Conservation (phyloP, 805 yeast species). For the Groenewaldozyma tartarivorans region DNA sequence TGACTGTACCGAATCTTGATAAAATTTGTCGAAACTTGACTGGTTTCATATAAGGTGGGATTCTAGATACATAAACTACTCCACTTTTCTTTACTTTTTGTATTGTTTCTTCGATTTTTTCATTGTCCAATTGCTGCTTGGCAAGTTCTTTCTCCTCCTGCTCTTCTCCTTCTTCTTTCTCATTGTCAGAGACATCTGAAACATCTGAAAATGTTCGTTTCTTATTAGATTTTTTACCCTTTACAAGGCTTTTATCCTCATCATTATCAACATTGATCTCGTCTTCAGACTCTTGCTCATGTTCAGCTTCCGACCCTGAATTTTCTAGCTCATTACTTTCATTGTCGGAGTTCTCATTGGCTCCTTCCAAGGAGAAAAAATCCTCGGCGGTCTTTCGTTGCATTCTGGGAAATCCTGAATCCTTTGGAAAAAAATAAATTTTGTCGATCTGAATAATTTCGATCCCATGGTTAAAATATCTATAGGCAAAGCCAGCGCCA, state of each 20-base stretch:
- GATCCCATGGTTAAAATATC: no score
- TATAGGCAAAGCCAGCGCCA: no score
- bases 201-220: slow-evolving; percentile 4
- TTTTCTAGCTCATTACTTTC: neutral
- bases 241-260: slow-evolving; percentile 3
- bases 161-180: slow-evolving; percentile 12
- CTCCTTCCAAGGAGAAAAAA: slow-evolving; percentile 2
- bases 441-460: no score
- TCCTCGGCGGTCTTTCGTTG: slow-evolving; percentile 4
- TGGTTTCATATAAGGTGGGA: slow-evolving; percentile 98
- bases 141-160: slow-evolving; percentile 3
- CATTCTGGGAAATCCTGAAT: no score
- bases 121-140: slow-evolving; percentile 3
- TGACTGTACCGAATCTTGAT: slow-evolving; percentile 77
- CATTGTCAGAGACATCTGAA: slow-evolving; percentile 13
- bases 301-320: slow-evolving; percentile 2
- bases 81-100: slow-evolving; percentile 65
- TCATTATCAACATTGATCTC: slow-evolving; percentile 9
- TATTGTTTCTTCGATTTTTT: slow-evolving; percentile 26
- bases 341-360: neutral
- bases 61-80: slow-evolving; percentile 80
- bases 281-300: slow-evolving; percentile 11
- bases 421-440: no score
- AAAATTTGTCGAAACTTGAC: slow-evolving; percentile 76
- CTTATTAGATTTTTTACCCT: slow-evolving; percentile 8